A percentile compares a stretch with the other conserved stretches of the same genome.
These are phyloP conservation scores for Hortaea werneckii DNA, from an alignment of 2,329 filamentous ascomycete genomes.

Conservation along the genomic window DNA sequence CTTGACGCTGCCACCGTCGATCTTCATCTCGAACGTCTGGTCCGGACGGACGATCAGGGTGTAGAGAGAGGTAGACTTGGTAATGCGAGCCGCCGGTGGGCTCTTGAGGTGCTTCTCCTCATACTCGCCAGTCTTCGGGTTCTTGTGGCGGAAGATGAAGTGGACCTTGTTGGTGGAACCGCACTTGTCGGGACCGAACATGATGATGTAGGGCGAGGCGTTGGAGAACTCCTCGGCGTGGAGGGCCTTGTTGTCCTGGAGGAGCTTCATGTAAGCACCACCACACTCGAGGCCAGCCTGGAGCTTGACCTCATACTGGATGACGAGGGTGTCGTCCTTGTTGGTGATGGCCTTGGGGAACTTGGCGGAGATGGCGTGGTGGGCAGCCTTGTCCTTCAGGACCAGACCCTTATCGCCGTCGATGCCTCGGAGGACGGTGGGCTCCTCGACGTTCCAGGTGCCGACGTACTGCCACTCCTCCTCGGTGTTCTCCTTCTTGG, in stretches of 20 bases:
- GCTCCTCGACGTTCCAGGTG: conserved; percentile 95
- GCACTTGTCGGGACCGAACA: conserved; percentile 99
- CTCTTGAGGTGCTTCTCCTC: conserved; percentile 96
- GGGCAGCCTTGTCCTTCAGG: conserved; percentile 93
- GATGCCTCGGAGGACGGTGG: conserved; percentile 78
- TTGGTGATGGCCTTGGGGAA: conserved; percentile 94
- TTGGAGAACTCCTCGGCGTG: conserved; percentile 98
- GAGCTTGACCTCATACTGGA: conserved; percentile 99
- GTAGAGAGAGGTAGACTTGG: conserved; percentile 90
- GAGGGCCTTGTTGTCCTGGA: conserved; percentile 93
- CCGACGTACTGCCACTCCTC: conserved; percentile 93
- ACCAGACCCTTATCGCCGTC: conserved; percentile 94
- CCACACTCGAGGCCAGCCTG: conserved; percentile 95
- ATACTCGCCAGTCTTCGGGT: conserved; percentile 98
- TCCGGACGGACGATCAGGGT: conserved; percentile 93
- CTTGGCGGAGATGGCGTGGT: conserved; percentile 98
- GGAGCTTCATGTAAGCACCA: conserved; percentile 97
- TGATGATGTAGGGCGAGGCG: conserved; percentile 94
- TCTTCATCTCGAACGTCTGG: conserved; percentile 86
- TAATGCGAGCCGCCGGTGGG: conserved; percentile 74
- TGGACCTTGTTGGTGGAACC: conserved; percentile 94
- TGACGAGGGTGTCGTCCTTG: conserved; percentile 92
- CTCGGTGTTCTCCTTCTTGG: conserved; percentile 89
- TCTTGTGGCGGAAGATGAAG: conserved; percentile 99
- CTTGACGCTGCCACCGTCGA: conserved; percentile 82